These are phyloP conservation scores for Leccinum aurantiacum DNA, from an alignment of 768 basidiomycete species.

Conservation along the genomic window DNA sequence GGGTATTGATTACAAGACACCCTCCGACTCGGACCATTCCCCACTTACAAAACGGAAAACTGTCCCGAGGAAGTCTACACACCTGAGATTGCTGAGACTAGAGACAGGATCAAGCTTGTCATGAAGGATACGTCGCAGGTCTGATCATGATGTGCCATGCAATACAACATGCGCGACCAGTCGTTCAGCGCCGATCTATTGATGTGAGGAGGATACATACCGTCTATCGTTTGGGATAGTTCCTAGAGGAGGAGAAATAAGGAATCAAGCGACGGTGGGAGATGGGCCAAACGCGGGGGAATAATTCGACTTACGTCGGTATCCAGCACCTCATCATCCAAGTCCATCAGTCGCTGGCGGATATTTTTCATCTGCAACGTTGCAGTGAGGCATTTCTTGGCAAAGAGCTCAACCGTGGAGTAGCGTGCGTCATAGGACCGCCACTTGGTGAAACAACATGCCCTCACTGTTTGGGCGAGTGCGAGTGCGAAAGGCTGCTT, in stretches of 20 bases:
- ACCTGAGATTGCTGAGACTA: not conserved
- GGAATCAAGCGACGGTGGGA: no score
- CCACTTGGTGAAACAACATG: not conserved
- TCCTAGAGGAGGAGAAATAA: not conserved
- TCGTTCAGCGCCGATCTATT: not conserved
- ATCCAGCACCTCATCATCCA: not conserved
- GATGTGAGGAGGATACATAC: not conserved
- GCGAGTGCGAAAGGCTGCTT: not conserved
- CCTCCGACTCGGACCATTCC: not conserved
- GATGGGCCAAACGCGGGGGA: no score
- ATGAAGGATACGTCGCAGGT: not conserved
- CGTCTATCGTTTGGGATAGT: no score
- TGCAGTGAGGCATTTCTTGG: not conserved
- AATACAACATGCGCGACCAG: not conserved
- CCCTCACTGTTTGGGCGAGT: not conserved
- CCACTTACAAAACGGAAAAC: not conserved
- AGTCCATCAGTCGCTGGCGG: not conserved
- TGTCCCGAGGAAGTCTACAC: not conserved
- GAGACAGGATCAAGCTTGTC: not conserved
- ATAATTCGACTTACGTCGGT: not conserved
- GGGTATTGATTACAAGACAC: no score
- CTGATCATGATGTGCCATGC: not conserved
- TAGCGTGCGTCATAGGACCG: not conserved
- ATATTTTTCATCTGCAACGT: not conserved
- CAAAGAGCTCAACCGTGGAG: not conserved